Conservation (phyloP, 345 rosid species). For the Anastatica hierochuntica region DNA sequence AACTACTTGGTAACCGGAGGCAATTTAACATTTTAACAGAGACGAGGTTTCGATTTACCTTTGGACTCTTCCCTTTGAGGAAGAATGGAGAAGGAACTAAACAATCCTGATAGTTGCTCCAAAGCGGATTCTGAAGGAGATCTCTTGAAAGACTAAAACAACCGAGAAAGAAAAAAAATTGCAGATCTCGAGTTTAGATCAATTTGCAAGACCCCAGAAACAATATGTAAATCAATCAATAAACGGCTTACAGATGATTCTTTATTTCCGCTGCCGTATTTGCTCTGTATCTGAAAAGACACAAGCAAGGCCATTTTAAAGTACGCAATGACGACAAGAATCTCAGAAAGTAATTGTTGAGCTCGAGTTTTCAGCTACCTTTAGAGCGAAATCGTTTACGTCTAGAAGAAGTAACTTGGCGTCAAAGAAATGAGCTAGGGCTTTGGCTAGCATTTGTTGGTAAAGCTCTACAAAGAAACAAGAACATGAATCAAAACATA, state of each 20-base stretch:
- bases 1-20: not conserved
- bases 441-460: conserved; percentile 97
- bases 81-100: conserved; percentile 59
- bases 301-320: not conserved
- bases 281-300: conserved; percentile 59
- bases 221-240: not conserved
- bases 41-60: conserved; percentile 29
- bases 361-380: conserved; percentile 33
- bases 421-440: conserved; percentile 86
- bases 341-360: not conserved
- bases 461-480: conserved; percentile 54
- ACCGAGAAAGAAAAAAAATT: too few species aligned
- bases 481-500: not conserved
- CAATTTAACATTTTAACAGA: not conserved
- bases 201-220: not conserved
- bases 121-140: conserved; percentile 73
- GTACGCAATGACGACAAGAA: not conserved
- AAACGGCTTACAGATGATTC: conserved; percentile 38
- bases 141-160: conserved; percentile 50
- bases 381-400: conserved; percentile 72
- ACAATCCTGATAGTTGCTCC: conserved; percentile 60
- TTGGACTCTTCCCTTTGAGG: conserved; percentile 48
- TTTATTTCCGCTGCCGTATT: conserved; percentile 55
- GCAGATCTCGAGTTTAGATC: too few species aligned
- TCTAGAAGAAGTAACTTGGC: conserved; percentile 85